These are phyloP conservation scores for Xylaria palmicola DNA, from an alignment of 495 filamentous ascomycete species.

Conservation along the genomic window DNA sequence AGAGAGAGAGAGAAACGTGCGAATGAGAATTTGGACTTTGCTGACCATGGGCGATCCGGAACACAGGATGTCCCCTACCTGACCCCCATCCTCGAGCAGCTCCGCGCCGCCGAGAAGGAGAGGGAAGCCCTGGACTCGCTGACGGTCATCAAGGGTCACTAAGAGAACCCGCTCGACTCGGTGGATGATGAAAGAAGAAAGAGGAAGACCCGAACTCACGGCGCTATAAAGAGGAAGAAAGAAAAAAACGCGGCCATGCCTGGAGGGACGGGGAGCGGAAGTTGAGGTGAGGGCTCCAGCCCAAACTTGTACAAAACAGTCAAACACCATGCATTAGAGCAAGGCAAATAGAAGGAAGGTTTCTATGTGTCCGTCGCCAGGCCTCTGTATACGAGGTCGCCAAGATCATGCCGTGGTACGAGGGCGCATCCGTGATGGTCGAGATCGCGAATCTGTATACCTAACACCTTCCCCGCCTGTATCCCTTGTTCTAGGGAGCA, in stretches of 20 bases:
- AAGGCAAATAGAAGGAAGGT: slow-evolving; percentile 20
- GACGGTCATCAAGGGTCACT: slow-evolving; percentile 59
- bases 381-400: not conserved
- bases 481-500: not conserved
- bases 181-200: not conserved
- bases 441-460: not conserved
- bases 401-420: not conserved
- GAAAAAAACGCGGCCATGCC: not conserved
- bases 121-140: slow-evolving; percentile 79
- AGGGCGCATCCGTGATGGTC: not conserved
- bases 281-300: not conserved
- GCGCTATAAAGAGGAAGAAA: not conserved
- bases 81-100: slow-evolving; percentile 74
- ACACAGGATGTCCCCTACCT: slow-evolving; percentile 76
- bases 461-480: not conserved
- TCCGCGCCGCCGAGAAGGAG: slow-evolving; percentile 81
- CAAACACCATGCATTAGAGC: slow-evolving; percentile 12
- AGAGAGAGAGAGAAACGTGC: not conserved
- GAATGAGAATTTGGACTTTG: not conserved
- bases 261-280: not conserved
- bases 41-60: slow-evolving; percentile 24
- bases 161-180: slow-evolving; percentile 11
- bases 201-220: not conserved
- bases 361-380: slow-evolving; percentile 10
- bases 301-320: slow-evolving; percentile 24